phyloP scores from a whole-genome alignment of 352 stramenopile species.

The Pythium rhizo-oryzae region DNA sequence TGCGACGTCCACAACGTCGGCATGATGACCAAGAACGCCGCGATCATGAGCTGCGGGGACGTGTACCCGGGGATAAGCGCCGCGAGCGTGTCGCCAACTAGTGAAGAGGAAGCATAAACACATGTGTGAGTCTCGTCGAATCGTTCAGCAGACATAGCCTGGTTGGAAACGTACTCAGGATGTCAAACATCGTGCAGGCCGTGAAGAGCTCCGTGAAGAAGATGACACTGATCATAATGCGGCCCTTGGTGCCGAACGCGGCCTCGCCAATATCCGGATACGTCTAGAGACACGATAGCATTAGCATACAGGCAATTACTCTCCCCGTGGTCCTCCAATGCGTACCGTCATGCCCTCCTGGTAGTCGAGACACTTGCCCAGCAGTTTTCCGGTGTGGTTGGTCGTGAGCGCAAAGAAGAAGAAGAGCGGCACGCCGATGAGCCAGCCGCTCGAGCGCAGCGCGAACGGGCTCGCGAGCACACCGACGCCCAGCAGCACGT shows the following conservation, averaged over 20 bases:
- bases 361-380: slow-evolving; percentile 81
- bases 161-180: slow-evolving; percentile 57
- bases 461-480: slow-evolving; percentile 86
- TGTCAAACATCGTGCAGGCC: slow-evolving; percentile 77
- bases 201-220: slow-evolving; percentile 87
- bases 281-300: slow-evolving; percentile 33
- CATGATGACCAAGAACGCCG: slow-evolving; percentile 75
- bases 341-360: slow-evolving; percentile 76
- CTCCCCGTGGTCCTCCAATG: not conserved
- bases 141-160: not conserved
- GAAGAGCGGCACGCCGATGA: slow-evolving; percentile 75
- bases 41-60: slow-evolving; percentile 59
- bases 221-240: slow-evolving; percentile 72
- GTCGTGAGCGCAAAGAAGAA: slow-evolving; percentile 86
- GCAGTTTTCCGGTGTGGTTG: slow-evolving; percentile 85
- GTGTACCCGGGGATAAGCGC: slow-evolving; percentile 69
- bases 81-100: slow-evolving; percentile 77
- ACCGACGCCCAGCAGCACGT: slow-evolving; percentile 84
- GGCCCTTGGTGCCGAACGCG: slow-evolving; percentile 70
- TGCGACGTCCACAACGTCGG: slow-evolving; percentile 82
- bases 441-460: slow-evolving; percentile 72
- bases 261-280: slow-evolving; percentile 86
- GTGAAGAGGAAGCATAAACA: not conserved
- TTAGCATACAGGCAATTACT: not conserved
- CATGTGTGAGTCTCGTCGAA: too few species aligned